Evolutionary conservation across 371 early-diverging fungal genomes (phyloP).

Genomic region (Rhizopus microsporus): DNA sequence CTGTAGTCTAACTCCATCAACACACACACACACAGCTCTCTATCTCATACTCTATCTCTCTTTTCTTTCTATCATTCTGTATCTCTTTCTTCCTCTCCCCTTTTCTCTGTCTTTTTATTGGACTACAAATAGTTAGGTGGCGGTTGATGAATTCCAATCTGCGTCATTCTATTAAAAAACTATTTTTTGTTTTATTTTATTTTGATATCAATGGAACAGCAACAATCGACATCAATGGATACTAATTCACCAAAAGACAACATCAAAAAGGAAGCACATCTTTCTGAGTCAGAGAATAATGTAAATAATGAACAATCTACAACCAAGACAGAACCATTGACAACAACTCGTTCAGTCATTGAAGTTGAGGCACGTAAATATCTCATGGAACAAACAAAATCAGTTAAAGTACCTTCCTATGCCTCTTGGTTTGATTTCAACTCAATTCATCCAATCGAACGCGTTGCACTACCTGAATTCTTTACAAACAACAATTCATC

Average conservation of each 20-base stretch:
- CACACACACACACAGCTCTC: too few relatives aligned
- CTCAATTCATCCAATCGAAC: constrained; percentile 90
- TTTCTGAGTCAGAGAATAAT: neutral
- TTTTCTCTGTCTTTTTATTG: too few relatives aligned
- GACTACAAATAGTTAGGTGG: too few relatives aligned
- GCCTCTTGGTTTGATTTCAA: constrained; percentile 92
- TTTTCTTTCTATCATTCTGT: too few relatives aligned
- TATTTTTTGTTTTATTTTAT: constrained; percentile 1
- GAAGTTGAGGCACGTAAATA: constrained; percentile 76
- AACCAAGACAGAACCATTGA: constrained; percentile 5
- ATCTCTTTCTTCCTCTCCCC: too few relatives aligned
- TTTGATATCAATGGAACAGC: neutral
- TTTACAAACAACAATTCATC: constrained; percentile 88
- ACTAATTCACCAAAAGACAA: neutral
- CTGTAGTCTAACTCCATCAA: too few relatives aligned
- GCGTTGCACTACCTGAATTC: constrained; percentile 92
- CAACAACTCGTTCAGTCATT: constrained; percentile 31
- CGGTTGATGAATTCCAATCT: neutral
- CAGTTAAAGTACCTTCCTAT: constrained; percentile 82
- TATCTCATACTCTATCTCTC: too few relatives aligned
- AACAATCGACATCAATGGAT: constrained; percentile 2
- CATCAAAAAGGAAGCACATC: neutral
- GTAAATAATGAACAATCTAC: constrained; percentile 4
- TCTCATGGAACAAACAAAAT: constrained; percentile 72
- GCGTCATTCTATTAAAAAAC: neutral